Base-by-base conservation (phyloP, 1,284 basidiomycete species). In the Ustilago hordei region DNA sequence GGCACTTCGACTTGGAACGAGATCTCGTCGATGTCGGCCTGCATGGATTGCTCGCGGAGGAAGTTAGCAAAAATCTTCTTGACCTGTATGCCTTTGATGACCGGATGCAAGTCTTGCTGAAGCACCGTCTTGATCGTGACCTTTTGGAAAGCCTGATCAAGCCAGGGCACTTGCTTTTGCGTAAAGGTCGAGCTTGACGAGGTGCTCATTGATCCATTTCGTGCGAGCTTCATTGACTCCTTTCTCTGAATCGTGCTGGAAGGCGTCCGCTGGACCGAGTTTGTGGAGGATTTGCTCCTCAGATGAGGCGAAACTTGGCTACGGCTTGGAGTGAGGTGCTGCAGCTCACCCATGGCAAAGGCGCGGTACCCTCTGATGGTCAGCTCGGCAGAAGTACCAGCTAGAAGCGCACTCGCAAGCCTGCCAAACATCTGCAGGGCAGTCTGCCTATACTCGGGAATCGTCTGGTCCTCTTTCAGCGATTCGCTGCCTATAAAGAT, bases 131-230 rank as follows among this genome's bases (percentile, higher is more conserved):
- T 56, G 45, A 60, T 63, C 28, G 64, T 52, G 12, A 83, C 64
- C 54, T 69, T 72, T 35, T 73, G 64, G 48, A 83, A 73, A 7
- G 81, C 80, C 36, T 68, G 60, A 52, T 83, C 80, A 12, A 83
- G 63, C 81, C 81, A 83, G 3, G 78, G 69, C 32, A 83, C 76
- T 32, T 76, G 66, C 54, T 70, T 75, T 17, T 67, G 68, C 32
- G 57, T 36, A 17, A 72, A 64, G 4, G 61, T 43, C 2, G 64
- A 56, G 43, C 62, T 65, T 48, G 41, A 39, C 5, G 67, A 60
- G 0, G 61, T 66, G 55, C 69, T 72, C 15, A 65, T 47, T 5
- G 59, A 62, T 7, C 55, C 64, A n/a, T 56, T 64, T 15, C 67
- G 36, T 5, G 43, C 19, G 7, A 60, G 60, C 23, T 56, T 61